Evolutionary conservation across 2,329 filamentous ascomycete species (phyloP).

Genomic region (Blastomyces emzantsi): DNA sequence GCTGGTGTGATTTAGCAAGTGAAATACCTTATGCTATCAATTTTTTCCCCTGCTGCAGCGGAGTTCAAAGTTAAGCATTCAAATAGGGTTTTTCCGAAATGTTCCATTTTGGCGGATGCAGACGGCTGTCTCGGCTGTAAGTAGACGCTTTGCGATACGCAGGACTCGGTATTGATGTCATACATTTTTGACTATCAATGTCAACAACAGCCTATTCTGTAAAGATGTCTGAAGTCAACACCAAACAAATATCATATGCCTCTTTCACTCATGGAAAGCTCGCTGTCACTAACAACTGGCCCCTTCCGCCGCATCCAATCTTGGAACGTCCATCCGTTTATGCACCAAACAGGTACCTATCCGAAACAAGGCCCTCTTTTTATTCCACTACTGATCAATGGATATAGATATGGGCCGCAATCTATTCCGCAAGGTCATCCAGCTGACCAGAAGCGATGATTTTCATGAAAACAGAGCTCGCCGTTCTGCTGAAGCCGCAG

Average conservation of each 20-base stretch:
- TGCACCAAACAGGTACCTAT: neutral
- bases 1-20: neutral
- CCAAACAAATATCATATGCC: neutral
- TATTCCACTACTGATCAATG: neutral
- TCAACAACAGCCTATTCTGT: neutral
- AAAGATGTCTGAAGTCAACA: neutral
- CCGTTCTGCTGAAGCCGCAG: constrained; percentile 3
- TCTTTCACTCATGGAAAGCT: neutral
- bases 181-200: neutral
- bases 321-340: neutral
- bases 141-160: neutral
- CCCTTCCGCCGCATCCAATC: neutral
- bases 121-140: too few species aligned
- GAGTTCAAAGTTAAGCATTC: neutral
- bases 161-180: neutral
- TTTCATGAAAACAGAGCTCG: neutral
- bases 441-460: constrained; percentile 2
- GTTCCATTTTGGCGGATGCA: neutral
- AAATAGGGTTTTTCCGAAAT: neutral
- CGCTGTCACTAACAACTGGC: neutral
- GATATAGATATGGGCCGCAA: constrained; percentile 7
- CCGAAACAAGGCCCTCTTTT: neutral
- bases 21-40: neutral
- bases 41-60: neutral
- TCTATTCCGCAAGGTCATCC: constrained; percentile 3